Evolutionary conservation across 176 grass and related monocot species (phyloP), one percentile per base, ranked within the genome.

Genomic region (Cenchrus americanus): DNA sequence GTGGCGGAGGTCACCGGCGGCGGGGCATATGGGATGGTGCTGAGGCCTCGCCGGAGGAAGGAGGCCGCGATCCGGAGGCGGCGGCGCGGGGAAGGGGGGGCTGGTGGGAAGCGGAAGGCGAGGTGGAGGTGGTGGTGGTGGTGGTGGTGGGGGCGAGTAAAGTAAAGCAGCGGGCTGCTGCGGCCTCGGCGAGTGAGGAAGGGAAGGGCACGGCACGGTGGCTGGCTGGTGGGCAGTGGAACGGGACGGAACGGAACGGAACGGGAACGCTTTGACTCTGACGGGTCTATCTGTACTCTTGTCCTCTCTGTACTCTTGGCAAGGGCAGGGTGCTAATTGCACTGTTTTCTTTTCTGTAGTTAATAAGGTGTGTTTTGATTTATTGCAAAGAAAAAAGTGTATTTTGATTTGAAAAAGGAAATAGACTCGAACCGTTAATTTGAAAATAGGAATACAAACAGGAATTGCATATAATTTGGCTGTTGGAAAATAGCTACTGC

Each of bases 61-160:
- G 14, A 76, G n/a, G 43, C 63, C 50, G 84, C 74, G 88, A 87
- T 90, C 88, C 88, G 84, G 74, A 73, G 88, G 80, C 84, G 80
- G 75, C 68, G 84, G 58, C 79, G 59, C 63, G 73, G 47, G 71
- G 8, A 18, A 37, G 71, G 21, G 18, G 18, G 65, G 55, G 7
- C 14, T 30, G 53, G 19, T 23, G 69, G 46, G 37, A 37, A 66
- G 78, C 47, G 69, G 60, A 63, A 54, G 27, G 41, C 41, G 62
- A 43, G 30, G 80, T 62, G 80, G 49, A 11, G 74, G 58, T 9
- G 62, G 83, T 17, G 30, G 80, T 62, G 80, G 49, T 11, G 74
- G 58, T 9, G 62, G 83, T 17, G 42, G 76, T 10, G 69, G 68
- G 59, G 81, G 76, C 34, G 14, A 84, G 88, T 77, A 75, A 82